These are phyloP conservation scores for Myriosclerotinia duriaeana DNA, from an alignment of 2,329 filamentous ascomycete genomes.

Conservation along the genomic window DNA sequence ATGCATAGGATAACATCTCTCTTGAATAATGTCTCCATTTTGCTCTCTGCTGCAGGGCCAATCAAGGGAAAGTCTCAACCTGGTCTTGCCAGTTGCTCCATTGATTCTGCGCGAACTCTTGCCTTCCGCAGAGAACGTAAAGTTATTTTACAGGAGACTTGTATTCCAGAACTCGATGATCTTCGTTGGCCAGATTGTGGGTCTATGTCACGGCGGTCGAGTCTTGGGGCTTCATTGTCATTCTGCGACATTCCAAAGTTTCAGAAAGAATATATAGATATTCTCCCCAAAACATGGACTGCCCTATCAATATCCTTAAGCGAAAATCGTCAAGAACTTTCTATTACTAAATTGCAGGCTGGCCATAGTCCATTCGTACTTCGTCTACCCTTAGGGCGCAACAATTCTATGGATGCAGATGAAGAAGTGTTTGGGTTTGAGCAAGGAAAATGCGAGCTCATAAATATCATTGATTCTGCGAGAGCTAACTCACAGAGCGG, in stretches of 20 bases:
- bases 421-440: slow-evolving; percentile 81
- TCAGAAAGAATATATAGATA: slow-evolving; percentile 78
- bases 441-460: slow-evolving; percentile 74
- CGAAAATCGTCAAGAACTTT: slow-evolving; percentile 79
- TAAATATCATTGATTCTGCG: slow-evolving; percentile 76
- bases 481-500: slow-evolving; percentile 79
- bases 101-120: slow-evolving; percentile 69
- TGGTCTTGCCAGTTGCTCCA: slow-evolving; percentile 60
- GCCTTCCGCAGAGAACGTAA: slow-evolving; percentile 65
- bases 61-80: slow-evolving; percentile 51
- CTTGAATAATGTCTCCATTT: slow-evolving; percentile 63
- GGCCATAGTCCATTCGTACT: slow-evolving; percentile 80
- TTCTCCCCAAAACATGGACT: slow-evolving; percentile 80
- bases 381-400: slow-evolving; percentile 78
- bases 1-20: slow-evolving; percentile 64
- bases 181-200: slow-evolving; percentile 44
- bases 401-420: slow-evolving; percentile 76
- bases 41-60: slow-evolving; percentile 61
- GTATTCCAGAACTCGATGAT: slow-evolving; percentile 34
- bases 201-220: slow-evolving; percentile 44
- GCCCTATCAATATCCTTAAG: slow-evolving; percentile 83
- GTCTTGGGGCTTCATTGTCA: slow-evolving; percentile 46
- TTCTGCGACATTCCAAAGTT: slow-evolving; percentile 60
- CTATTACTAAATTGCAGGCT: slow-evolving; percentile 79
- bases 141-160: slow-evolving; percentile 44